Base-by-base conservation (phyloP, 352 stramenopile species). In the Phytophthora tubulina region DNA sequence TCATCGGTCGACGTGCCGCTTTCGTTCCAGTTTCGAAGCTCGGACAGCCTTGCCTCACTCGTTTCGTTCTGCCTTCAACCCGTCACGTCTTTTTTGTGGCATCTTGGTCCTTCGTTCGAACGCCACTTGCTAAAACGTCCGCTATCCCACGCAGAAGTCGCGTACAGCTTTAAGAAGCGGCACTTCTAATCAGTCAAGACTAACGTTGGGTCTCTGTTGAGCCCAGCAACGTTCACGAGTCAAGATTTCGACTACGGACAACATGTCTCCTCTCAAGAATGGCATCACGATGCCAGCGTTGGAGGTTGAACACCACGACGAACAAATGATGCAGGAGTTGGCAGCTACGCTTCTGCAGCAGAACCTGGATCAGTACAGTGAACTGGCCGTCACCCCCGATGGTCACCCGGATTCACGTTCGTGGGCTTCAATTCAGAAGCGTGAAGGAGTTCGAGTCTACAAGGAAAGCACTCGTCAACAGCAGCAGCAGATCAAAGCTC, bases 401-500 rank as follows among this genome's bases (percentile, higher is more conserved):
- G 75, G 75, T 7, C 73, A 78, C n/a, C 71, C 75, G 6, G 75
- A 81, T 53, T 72, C 71, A 17, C 75, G 71, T 13, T 59, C 52
- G 6, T 81, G 75, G 75, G 48, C 38, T 10, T 56, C 65, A 8
- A 67, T 81, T 38, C 71, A 79, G 49, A 81, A 79, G 51, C 63
- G 71, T 2, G 70, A 76, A 21, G 58, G 67, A 11, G 38, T 79
- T 36, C 71, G 58, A 35, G 75, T 81, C n/a, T 81, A 77, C 53
- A 81, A 81, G 75, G 66, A 81, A 49, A 69, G 61, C 31, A 67
- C 65, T 8, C 68, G 54, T 8, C 70, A 76, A 56, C 73, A 77
- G 11, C 58, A 70, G 27, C 66, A 64, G 14, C 62, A 71, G 31
- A 54, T 78, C 32, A 78, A 50, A 14, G 38, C 72, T 14, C 60